phyloP scores from a whole-genome alignment of 495 filamentous ascomycete species.

The Pyronema omphalodes region DNA sequence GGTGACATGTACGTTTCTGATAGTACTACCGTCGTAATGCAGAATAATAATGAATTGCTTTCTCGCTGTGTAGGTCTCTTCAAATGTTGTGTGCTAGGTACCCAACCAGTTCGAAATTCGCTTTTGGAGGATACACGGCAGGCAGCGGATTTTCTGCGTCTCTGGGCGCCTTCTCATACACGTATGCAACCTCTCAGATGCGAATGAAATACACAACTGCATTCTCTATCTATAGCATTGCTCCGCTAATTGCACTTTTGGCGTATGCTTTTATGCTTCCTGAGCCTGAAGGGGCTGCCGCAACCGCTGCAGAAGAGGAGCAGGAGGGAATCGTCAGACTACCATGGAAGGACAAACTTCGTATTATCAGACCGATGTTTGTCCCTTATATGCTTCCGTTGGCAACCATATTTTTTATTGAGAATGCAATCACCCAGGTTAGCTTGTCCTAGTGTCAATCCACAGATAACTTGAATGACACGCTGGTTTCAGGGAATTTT shows the following conservation, averaged over 20 bases:
- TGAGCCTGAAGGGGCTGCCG: not conserved
- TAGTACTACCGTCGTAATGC: not conserved
- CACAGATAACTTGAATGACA: not conserved
- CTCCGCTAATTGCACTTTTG: conserved; percentile 2
- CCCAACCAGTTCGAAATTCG: not conserved
- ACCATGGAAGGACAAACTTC: conserved; percentile 6
- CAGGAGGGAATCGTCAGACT: conserved; percentile 4
- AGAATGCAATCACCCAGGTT: conserved; percentile 8
- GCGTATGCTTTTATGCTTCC: conserved; percentile 8
- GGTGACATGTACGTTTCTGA: conserved; percentile 11
- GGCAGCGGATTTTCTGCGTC: conserved; percentile 7
- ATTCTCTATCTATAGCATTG: conserved; percentile 6
- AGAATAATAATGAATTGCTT: not conserved
- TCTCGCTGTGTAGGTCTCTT: conserved; percentile 5
- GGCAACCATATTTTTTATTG: conserved; percentile 7
- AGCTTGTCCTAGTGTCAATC: not conserved
- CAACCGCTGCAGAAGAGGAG: not conserved
- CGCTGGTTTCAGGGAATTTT: conserved; percentile 5
- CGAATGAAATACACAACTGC: not conserved
- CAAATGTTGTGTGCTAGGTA: conserved; percentile 11
- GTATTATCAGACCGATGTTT: conserved; percentile 9
- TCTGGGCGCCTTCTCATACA: conserved; percentile 8
- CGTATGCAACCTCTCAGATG: conserved; percentile 3
- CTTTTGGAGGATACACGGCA: conserved; percentile 9
- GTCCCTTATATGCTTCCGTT: conserved; percentile 11